Evolutionary conservation across 106 monocot genomes (phyloP).

Genomic region (Platanthera guangdongensis): DNA sequence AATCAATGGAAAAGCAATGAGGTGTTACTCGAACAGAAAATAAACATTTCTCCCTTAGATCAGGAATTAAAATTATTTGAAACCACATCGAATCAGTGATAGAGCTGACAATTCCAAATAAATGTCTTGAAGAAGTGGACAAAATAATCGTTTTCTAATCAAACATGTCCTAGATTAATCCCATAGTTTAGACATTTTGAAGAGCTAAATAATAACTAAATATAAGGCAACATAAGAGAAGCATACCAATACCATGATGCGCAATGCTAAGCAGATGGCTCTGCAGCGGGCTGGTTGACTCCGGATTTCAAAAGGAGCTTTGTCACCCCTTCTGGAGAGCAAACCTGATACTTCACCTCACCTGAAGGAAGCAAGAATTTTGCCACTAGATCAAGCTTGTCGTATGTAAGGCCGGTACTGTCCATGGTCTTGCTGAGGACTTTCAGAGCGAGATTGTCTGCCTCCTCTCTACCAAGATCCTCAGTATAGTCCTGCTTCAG

Average conservation of each 20-base stretch:
- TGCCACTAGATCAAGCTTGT: slow-evolving; percentile 85
- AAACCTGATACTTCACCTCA: slow-evolving; percentile 71
- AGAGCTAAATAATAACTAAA: background rate
- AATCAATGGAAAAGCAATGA: background rate
- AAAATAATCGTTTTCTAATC: background rate
- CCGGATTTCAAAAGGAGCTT: slow-evolving; percentile 69
- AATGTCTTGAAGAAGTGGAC: background rate
- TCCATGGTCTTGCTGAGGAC: slow-evolving; percentile 97
- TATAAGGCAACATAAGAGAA: background rate
- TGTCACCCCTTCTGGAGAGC: slow-evolving; percentile 48
- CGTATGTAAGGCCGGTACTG: slow-evolving; percentile 76
- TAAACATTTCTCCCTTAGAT: background rate
- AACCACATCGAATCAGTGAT: too few species aligned
- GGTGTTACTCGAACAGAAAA: background rate
- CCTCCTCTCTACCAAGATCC: slow-evolving; percentile 66
- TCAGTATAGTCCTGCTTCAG: slow-evolving; percentile 92
- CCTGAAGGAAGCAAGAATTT: slow-evolving; percentile 45
- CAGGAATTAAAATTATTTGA: too few species aligned
- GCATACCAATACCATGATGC: slow-evolving; percentile 10
- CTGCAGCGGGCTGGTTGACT: slow-evolving; percentile 46
- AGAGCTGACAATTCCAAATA: background rate
- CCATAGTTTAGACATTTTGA: background rate
- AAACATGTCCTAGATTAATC: background rate
- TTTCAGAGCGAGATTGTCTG: slow-evolving; percentile 62
- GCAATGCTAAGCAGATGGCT: slow-evolving; percentile 6